phyloP scores from a whole-genome alignment of 345 rosid species.

The Populus simonii region DNA sequence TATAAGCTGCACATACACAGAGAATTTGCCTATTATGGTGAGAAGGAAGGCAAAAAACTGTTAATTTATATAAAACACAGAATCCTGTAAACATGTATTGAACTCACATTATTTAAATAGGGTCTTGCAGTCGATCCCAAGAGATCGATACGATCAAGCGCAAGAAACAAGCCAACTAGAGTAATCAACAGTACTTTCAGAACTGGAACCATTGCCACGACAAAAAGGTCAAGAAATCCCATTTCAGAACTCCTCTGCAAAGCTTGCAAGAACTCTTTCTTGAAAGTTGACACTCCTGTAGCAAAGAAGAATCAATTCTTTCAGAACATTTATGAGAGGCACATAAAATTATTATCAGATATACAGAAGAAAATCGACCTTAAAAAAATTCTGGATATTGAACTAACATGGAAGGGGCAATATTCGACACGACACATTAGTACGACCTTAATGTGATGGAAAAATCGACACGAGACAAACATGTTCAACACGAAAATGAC shows the following conservation, averaged over 20 bases:
- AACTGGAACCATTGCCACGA: background rate
- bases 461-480: too few species aligned
- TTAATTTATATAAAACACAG: background rate
- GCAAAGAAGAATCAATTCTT: too few species aligned
- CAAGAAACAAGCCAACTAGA: background rate
- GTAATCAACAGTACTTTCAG: background rate
- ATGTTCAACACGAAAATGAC: too few species aligned
- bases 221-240: background rate
- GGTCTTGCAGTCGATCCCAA: background rate
- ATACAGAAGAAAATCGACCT: too few species aligned
- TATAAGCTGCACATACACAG: background rate
- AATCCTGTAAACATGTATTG: background rate
- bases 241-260: background rate
- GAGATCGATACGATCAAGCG: background rate
- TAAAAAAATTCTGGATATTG: too few species aligned
- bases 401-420: too few species aligned
- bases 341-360: too few species aligned
- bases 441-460: too few species aligned
- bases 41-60: background rate
- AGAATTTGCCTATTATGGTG: background rate
- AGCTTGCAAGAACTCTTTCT: too few species aligned
- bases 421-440: too few species aligned
- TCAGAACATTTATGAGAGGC: too few species aligned
- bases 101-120: background rate
- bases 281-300: too few species aligned